phyloP scores from a whole-genome alignment of 192 early-diverging fungal genomes.

The Diversispora epigaea region DNA sequence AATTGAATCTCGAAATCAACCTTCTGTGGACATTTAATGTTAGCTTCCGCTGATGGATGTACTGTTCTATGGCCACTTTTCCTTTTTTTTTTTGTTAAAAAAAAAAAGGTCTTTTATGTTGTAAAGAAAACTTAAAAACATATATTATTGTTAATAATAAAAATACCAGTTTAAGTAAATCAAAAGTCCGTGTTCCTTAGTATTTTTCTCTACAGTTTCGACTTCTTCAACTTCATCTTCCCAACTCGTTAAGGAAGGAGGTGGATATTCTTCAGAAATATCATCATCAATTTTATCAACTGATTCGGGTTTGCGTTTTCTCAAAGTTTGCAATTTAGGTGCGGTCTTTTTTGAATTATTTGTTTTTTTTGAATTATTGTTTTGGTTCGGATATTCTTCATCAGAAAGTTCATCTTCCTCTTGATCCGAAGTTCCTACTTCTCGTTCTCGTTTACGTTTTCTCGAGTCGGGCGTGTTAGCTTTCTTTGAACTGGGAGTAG shows the following conservation, averaged over 20 bases:
- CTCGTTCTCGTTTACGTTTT: background rate
- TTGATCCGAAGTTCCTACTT: background rate
- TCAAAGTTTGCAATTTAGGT: background rate
- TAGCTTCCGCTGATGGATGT: constrained; percentile 7
- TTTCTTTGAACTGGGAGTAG: too few relatives aligned
- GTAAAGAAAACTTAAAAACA: background rate
- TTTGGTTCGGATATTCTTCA: background rate
- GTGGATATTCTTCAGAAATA: constrained; percentile 1
- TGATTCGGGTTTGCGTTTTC: background rate
- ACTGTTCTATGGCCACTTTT: constrained; percentile 23
- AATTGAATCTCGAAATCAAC: background rate
- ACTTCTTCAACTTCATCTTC: constrained; percentile 23
- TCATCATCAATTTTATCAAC: background rate
- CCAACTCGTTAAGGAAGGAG: background rate
- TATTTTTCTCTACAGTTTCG: constrained; percentile 12
- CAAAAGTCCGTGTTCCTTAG: background rate
- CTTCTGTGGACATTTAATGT: constrained; percentile 24
- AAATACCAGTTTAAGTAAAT: constrained; percentile 21
- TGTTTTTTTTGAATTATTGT: background rate
- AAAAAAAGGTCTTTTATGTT: background rate
- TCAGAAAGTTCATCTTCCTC: background rate
- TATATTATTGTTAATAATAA: background rate
- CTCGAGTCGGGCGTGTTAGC: too few relatives aligned
- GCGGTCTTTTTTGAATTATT: background rate
- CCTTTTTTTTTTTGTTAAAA: background rate